Percentiles rank a stretch among this genome's conserved stretches.
These are phyloP conservation scores for Salvia miltiorrhiza DNA, from an alignment of 257 asterid species.

Conservation along the genomic window DNA sequence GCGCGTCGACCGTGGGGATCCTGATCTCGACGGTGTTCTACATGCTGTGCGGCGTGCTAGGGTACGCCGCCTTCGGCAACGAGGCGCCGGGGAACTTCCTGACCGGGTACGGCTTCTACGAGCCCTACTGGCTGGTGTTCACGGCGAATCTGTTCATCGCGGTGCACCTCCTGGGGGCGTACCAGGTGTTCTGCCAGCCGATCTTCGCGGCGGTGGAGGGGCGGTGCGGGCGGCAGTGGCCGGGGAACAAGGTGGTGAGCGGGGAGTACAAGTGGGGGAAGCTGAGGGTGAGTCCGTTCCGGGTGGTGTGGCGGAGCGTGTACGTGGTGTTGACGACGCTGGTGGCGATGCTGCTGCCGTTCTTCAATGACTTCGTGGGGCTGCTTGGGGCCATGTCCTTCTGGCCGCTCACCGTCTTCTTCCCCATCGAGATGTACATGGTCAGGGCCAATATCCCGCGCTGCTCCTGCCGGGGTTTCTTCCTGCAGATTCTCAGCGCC, in stretches of 20 bases:
- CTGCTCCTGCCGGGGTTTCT: background rate
- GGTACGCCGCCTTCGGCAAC: slow-evolving; percentile 75
- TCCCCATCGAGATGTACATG: slow-evolving; percentile 63
- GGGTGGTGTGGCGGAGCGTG: slow-evolving; percentile 55
- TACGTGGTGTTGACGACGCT: slow-evolving; percentile 48
- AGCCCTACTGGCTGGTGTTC: slow-evolving; percentile 67
- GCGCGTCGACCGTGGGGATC: slow-evolving; percentile 38
- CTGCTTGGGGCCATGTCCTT: slow-evolving; percentile 59
- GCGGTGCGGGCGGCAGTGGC: slow-evolving; percentile 34
- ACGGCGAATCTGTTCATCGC: slow-evolving; percentile 56
- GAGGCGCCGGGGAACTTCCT: slow-evolving; percentile 74
- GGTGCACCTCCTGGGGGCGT: slow-evolving; percentile 70
- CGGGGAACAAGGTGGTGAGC: slow-evolving; percentile 25
- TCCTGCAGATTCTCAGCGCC: slow-evolving; percentile 17
- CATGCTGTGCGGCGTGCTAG: slow-evolving; percentile 52
- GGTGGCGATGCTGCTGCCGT: slow-evolving; percentile 63
- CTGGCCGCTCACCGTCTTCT: slow-evolving; percentile 64
- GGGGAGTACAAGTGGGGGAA: slow-evolving; percentile 22
- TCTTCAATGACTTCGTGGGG: slow-evolving; percentile 70
- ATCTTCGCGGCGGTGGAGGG: slow-evolving; percentile 52
- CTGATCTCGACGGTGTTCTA: slow-evolving; percentile 47
- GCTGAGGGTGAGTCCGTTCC: slow-evolving; percentile 34
- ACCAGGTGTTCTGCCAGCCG: slow-evolving; percentile 71
- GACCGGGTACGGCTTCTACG: slow-evolving; percentile 76
- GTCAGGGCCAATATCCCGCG: slow-evolving; percentile 29